Evolutionary conservation across 2,329 filamentous ascomycete genomes (phyloP).

Genomic region (Penicillium sp.): DNA sequence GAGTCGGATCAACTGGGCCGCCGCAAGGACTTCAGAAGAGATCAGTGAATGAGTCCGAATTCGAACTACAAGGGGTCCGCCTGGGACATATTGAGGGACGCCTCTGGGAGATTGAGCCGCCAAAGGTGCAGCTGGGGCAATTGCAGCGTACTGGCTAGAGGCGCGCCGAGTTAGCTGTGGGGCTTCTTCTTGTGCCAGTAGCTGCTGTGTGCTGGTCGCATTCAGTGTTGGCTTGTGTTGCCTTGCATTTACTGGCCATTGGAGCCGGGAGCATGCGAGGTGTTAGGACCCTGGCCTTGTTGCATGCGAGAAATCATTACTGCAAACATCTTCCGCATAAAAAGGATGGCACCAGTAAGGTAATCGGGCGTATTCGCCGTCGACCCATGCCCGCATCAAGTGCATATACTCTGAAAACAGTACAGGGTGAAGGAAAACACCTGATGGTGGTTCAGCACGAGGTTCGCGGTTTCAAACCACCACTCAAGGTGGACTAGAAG

Average conservation of each 20-base stretch:
- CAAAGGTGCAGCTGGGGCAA: slow-evolving; percentile 53
- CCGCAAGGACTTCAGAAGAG: slow-evolving; percentile 4
- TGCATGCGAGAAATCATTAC: slow-evolving; percentile 37
- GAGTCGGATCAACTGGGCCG: neutral
- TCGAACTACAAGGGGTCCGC: slow-evolving; percentile 30
- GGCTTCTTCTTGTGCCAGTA: slow-evolving; percentile 48
- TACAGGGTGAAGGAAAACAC: too few relatives aligned
- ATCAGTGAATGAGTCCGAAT: slow-evolving; percentile 1
- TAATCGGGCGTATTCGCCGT: slow-evolving; percentile 36
- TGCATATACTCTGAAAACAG: too few relatives aligned
- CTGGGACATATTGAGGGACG: slow-evolving; percentile 54
- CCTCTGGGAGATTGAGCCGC: slow-evolving; percentile 55
- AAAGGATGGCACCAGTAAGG: slow-evolving; percentile 35
- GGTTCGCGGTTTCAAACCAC: too few relatives aligned
- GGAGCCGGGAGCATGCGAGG: slow-evolving; percentile 19
- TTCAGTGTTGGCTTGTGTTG: slow-evolving; percentile 37
- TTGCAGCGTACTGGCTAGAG: slow-evolving; percentile 38
- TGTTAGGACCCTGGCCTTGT: slow-evolving; percentile 27
- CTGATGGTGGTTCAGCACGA: too few relatives aligned
- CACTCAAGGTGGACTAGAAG: too few relatives aligned
- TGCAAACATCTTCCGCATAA: slow-evolving; percentile 43
- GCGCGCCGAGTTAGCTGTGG: slow-evolving; percentile 37
- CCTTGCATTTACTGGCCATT: slow-evolving; percentile 23
- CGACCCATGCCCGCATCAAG: too few relatives aligned
- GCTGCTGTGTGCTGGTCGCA: slow-evolving; percentile 47